A percentile compares a stretch with the other conserved stretches of the same genome.
Evolutionary conservation across 1,284 basidiomycete species (phyloP).

Genomic region (Garcileccinum viscosum): DNA sequence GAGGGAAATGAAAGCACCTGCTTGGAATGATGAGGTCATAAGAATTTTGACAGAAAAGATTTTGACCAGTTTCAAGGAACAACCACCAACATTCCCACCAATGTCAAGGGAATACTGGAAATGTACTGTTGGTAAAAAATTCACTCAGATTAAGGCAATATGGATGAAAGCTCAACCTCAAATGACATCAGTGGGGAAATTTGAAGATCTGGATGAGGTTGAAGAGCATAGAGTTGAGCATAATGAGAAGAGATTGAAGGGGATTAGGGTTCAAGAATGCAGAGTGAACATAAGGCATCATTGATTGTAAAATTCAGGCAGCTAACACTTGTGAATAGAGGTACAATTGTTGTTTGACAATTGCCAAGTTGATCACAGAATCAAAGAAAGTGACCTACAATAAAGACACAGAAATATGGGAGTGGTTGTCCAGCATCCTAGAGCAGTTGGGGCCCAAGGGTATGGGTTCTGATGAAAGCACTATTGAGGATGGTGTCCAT

Average conservation of each 20-base stretch:
- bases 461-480: background rate
- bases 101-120: background rate
- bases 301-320: background rate
- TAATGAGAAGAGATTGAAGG: background rate
- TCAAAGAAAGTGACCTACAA: background rate
- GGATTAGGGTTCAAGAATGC: background rate
- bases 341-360: background rate
- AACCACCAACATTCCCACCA: background rate
- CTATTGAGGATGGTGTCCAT: background rate
- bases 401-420: background rate
- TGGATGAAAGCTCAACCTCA: background rate
- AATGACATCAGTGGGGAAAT: background rate
- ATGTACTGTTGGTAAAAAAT: background rate
- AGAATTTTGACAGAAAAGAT: background rate
- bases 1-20: background rate
- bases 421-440: background rate
- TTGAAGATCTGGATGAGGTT: background rate
- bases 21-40: background rate
- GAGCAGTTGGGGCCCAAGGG: background rate
- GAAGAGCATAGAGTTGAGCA: background rate
- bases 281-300: background rate
- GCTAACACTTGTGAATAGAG: background rate
- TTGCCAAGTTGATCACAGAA: background rate
- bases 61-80: background rate
- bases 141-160: background rate